A percentile compares a stretch with the other conserved stretches of the same genome.
Conservation (phyloP, 1,284 basidiomycete species). For the Vanrija sp. region DNA sequence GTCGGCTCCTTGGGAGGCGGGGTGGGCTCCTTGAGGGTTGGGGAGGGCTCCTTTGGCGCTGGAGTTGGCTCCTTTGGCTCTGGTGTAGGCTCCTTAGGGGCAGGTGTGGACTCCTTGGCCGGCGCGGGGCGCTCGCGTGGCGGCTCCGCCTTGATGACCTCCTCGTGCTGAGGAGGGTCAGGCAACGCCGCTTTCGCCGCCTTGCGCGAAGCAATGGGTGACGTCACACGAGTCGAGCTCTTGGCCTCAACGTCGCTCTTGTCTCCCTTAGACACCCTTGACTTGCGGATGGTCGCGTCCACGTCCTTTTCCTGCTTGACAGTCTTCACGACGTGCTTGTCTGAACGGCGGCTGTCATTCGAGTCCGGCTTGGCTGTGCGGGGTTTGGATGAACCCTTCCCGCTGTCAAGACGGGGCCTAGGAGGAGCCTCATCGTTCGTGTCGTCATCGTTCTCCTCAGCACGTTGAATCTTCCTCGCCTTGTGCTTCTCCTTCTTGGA, state of each 20-base stretch:
- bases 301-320: conserved; percentile 2
- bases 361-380: neutral
- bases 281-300: neutral
- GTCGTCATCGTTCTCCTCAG: conserved; percentile 6
- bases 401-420: neutral
- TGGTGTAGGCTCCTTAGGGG: conserved; percentile 4
- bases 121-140: conserved; percentile 4
- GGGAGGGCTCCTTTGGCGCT: neutral
- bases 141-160: neutral
- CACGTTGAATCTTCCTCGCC: conserved; percentile 13
- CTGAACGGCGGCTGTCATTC: neutral
- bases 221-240: neutral
- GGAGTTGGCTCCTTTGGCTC: neutral
- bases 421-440: conserved; percentile 3
- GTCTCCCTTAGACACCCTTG: neutral
- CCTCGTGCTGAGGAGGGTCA: neutral
- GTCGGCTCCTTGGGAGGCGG: conserved; percentile 17
- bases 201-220: neutral
- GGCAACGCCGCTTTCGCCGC: neutral
- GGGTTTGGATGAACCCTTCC: neutral
- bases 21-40: conserved; percentile 7
- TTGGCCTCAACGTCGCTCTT: neutral
- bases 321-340: neutral
- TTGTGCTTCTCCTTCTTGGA: conserved; percentile 9
- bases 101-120: conserved; percentile 23